Evolutionary conservation across 129 eudicot species (phyloP).

Genomic region (Arctium lappa): DNA sequence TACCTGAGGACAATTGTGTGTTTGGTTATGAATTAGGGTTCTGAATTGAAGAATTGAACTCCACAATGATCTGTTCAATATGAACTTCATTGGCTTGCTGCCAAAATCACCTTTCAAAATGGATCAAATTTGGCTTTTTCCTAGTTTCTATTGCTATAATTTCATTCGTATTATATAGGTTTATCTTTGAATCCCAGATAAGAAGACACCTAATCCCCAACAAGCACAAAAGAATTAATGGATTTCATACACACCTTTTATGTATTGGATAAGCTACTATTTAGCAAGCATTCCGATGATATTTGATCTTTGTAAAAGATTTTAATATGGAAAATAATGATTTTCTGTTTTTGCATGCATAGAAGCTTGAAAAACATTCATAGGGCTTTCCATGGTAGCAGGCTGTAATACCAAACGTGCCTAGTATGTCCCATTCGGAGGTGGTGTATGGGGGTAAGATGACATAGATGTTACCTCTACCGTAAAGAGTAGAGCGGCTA

Average conservation of each 20-base stretch:
- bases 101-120: not conserved
- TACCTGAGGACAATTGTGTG: conserved; percentile 1
- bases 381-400: conserved; percentile 2
- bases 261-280: not conserved
- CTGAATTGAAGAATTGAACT: not conserved
- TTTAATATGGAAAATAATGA: not conserved
- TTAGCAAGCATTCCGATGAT: not conserved
- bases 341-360: not conserved
- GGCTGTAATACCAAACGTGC: not conserved
- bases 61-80: not conserved
- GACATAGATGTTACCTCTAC: not conserved
- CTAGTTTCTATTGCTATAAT: not conserved
- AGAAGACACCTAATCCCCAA: not conserved
- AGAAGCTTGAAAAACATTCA: not conserved
- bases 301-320: not conserved
- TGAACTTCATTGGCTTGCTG: not conserved
- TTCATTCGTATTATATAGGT: not conserved
- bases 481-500: too few species aligned
- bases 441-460: not conserved
- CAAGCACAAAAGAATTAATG: not conserved
- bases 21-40: conserved; percentile 21
- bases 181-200: not conserved
- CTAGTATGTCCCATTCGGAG: not conserved
- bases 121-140: not conserved
- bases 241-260: not conserved